Evolutionary conservation across 345 rosid genomes (phyloP).

Genomic region (Eucalyptus caleyi): DNA sequence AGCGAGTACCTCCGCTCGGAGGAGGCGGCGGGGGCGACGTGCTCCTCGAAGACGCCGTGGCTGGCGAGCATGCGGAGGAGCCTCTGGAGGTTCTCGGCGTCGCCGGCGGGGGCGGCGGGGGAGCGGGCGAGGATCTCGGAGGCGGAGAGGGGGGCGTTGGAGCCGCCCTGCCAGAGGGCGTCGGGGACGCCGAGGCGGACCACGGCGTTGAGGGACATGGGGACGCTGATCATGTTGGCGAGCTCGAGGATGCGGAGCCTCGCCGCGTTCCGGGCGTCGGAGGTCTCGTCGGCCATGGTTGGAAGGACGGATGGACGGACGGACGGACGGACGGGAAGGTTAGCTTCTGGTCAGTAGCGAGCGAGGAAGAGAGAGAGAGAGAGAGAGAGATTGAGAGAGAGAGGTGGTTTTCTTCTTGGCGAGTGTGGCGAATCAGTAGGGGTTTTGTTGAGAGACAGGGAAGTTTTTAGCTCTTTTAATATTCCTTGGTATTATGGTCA

Average conservation of each 20-base stretch:
- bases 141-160: conserved; percentile 67
- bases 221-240: conserved; percentile 89
- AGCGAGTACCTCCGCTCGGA: conserved; percentile 45
- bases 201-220: conserved; percentile 79
- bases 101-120: conserved; percentile 15
- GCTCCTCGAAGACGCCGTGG: conserved; percentile 67
- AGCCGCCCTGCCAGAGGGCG: conserved; percentile 74
- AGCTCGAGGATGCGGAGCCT: conserved; percentile 63
- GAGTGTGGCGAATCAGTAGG: neutral
- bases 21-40: neutral
- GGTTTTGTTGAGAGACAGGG: neutral
- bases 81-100: conserved; percentile 73
- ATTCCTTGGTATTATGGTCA: no score
- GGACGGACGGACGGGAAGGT: neutral
- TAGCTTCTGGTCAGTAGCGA: neutral
- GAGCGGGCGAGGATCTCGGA: conserved; percentile 52
- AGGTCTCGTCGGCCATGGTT: conserved; percentile 30
- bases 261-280: conserved; percentile 45
- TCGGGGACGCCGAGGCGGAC: conserved; percentile 67
- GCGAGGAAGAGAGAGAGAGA: neutral
- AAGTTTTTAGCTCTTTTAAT: neutral
- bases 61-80: conserved; percentile 79
- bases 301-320: neutral
- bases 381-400: neutral
- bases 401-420: neutral